phyloP scores from a whole-genome alignment of 306 rosid genomes.

The Quercus dentata region DNA sequence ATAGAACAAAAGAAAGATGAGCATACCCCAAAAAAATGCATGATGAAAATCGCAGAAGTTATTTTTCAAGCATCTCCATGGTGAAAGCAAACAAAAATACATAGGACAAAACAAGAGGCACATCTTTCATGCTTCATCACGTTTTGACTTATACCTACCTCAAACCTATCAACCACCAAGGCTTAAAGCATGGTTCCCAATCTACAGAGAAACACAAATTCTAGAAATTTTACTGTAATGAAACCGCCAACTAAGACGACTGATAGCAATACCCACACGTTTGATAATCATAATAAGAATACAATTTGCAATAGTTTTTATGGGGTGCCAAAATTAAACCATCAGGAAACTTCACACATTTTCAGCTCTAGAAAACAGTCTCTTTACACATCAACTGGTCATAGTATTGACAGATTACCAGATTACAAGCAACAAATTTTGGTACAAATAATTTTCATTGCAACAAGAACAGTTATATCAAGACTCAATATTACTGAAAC shows the following conservation, averaged over 20 bases:
- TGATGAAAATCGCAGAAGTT: not conserved
- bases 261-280: not conserved
- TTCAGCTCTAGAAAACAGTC: not conserved
- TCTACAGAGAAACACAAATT: not conserved
- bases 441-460: not conserved
- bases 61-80: not conserved
- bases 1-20: not conserved
- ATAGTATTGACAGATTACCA: not conserved
- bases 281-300: not conserved
- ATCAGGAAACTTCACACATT: not conserved
- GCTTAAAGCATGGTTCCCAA: not conserved
- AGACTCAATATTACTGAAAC: not conserved
- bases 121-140: not conserved
- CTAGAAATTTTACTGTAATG: not conserved
- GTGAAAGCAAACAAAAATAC: not conserved
- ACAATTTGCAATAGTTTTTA: not conserved
- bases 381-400: not conserved
- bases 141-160: not conserved
- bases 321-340: not conserved
- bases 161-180: not conserved
- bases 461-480: not conserved
- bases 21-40: not conserved
- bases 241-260: not conserved
- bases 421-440: not conserved
- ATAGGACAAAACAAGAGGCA: not conserved